These are phyloP conservation scores for Pythium diclinum DNA, from an alignment of 352 stramenopile species.

Conservation along the genomic window DNA sequence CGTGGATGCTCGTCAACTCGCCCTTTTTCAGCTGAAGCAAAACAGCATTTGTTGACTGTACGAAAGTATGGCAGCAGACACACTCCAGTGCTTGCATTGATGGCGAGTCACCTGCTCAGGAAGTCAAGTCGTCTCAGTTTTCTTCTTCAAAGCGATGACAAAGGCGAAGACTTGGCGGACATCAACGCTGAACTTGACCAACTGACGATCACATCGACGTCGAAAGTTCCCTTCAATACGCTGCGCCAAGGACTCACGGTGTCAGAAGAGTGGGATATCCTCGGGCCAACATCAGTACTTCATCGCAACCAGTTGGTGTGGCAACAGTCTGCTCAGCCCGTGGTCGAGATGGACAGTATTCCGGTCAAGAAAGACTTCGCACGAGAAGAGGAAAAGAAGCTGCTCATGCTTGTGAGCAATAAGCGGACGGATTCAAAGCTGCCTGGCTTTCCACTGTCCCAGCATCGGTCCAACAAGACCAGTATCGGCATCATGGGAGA, in stretches of 20 bases:
- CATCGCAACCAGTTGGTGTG: background rate
- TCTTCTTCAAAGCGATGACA: conserved; percentile 28
- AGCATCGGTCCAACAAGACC: conserved; percentile 22
- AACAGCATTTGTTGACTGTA: conserved; percentile 13
- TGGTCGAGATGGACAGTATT: background rate
- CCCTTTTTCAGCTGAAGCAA: conserved; percentile 14
- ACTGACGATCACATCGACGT: conserved; percentile 1
- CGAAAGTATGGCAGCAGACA: conserved; percentile 8
- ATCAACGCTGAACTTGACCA: conserved; percentile 27
- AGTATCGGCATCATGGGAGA: conserved; percentile 32
- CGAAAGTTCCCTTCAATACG: background rate
- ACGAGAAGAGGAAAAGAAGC: background rate
- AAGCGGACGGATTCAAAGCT: background rate
- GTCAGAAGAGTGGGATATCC: conserved; percentile 18
- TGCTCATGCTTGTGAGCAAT: background rate
- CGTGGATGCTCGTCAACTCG: conserved; percentile 19
- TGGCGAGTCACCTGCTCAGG: conserved; percentile 12
- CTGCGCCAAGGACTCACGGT: conserved; percentile 13
- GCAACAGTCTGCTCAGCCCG: background rate
- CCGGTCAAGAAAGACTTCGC: conserved; percentile 4
- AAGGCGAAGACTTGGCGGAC: background rate
- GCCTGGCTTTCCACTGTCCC: background rate
- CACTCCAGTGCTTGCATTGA: conserved; percentile 11
- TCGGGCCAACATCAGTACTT: conserved; percentile 2
- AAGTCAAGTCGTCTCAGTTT: conserved; percentile 31